Conservation (phyloP, 352 stramenopile species). For the Phytophthora meadii region DNA sequence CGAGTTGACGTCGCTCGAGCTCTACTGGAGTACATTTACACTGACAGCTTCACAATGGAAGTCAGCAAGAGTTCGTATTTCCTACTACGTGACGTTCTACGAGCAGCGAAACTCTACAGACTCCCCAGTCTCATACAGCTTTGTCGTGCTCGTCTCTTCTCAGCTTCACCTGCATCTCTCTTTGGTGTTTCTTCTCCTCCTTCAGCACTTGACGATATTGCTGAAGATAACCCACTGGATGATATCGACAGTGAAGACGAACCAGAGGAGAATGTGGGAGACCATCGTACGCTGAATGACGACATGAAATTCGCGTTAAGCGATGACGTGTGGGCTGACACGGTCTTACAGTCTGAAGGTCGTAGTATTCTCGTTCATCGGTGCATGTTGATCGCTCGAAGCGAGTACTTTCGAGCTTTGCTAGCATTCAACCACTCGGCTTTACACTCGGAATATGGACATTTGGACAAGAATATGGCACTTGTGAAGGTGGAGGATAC, state of each 20-base stretch:
- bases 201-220: not conserved
- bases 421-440: conserved; percentile 43
- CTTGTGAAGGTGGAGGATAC: conserved; percentile 67
- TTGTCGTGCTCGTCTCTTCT: conserved; percentile 46
- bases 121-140: conserved; percentile 48
- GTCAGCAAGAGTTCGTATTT: conserved; percentile 49
- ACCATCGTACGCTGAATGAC: conserved; percentile 33
- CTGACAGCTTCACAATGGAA: conserved; percentile 59
- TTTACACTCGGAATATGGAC: not conserved
- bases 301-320: conserved; percentile 62
- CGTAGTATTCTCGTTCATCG: conserved; percentile 56
- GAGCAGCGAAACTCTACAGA: conserved; percentile 52
- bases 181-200: not conserved
- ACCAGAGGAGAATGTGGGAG: not conserved
- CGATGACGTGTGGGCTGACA: conserved; percentile 57
- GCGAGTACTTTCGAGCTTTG: conserved; percentile 73
- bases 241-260: conserved; percentile 14
- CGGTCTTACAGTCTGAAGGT: conserved; percentile 58
- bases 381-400: conserved; percentile 69
- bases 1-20: conserved; percentile 59
- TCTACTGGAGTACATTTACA: conserved; percentile 81
- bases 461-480: not conserved
- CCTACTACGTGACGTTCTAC: conserved; percentile 64
- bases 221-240: conserved; percentile 18
- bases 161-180: conserved; percentile 20